Conservation (phyloP, 805 yeast species). For the Saturnispora bothae region DNA sequence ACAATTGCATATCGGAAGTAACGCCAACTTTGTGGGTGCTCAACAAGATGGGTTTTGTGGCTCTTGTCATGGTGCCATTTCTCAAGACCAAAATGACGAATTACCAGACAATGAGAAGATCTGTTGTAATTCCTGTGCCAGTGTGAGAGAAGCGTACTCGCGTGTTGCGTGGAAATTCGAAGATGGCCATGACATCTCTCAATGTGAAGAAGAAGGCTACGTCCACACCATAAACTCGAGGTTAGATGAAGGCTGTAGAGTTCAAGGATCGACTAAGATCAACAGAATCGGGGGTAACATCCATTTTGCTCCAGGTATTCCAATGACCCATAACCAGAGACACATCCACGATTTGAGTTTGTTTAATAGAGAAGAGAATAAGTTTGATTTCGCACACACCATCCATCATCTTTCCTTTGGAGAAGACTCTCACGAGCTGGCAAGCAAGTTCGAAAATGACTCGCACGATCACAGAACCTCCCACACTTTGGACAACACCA, state of each 20-base stretch:
- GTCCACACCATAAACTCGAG: constrained; percentile 50
- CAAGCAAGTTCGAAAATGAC: constrained; percentile 10
- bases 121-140: constrained; percentile 81
- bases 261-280: constrained; percentile 67
- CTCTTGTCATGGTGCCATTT: constrained; percentile 77
- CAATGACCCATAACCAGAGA: constrained; percentile 43
- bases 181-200: constrained; percentile 80
- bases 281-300: constrained; percentile 83
- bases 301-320: constrained; percentile 94
- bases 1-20: constrained; percentile 32
- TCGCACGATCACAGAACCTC: constrained; percentile 32
- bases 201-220: constrained; percentile 85
- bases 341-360: constrained; percentile 84
- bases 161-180: constrained; percentile 75
- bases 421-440: constrained; percentile 29
- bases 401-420: constrained; percentile 84
- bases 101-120: constrained; percentile 31
- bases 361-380: constrained; percentile 42
- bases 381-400: constrained; percentile 65
- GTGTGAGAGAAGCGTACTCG: constrained; percentile 73
- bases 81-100: constrained; percentile 41
- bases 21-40: constrained; percentile 14
- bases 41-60: constrained; percentile 56
- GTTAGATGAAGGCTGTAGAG: constrained; percentile 77
- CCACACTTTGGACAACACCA: constrained; percentile 57